Evolutionary conservation across 1,284 basidiomycete species (phyloP), one percentile per base, ranked within the genome.

Genomic region (Microbotryum scabiosae): DNA sequence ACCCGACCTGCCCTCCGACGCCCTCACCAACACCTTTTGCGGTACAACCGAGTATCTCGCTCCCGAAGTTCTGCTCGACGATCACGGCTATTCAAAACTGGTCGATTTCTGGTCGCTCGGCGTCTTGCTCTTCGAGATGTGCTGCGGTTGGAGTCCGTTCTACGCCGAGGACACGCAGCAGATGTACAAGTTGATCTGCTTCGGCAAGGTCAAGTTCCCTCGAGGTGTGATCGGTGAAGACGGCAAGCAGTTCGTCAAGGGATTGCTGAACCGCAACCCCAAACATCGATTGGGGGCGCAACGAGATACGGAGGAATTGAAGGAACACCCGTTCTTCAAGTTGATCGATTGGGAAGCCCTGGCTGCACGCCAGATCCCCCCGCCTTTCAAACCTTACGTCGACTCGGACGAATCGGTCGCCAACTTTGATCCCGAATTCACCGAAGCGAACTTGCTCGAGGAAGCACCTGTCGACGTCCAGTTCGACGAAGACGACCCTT

Each of bases 161-260:
- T 99, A 98, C 73, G 94, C 94, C 18, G 96, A 98, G 73, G 96
- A 98, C 75, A 97, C 92, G 20, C 94, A 99, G 75, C 90, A 97
- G 77, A 99, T 99, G 96, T 99, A 99, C 80, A 92, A 92, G 82
- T 89, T 94, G 79, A 98, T 99, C 70, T 97, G 92, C 48, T 78
- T 77, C 76, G 96, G 96, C 68, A 98, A 97, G 82, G 97, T 99
- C 75, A 84, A 94, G 66, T 98, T 98, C 80, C 96, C 96, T 30
- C 88, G 92, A 72, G 71, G 89, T 58, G 93, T 97, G 36, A 97
- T 98, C 71, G 86, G 87, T 63, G 96, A 98, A 71, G 93, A 97
- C 62, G 96, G 96, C 59, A 99, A 99, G 79, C 89, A 96, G 77
- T 99, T 99, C 70, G 96, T 99, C 73, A 98, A 98, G 77, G 92